Conservation (phyloP, 352 stramenopile species). For the Peronosclerospora sorghi region DNA sequence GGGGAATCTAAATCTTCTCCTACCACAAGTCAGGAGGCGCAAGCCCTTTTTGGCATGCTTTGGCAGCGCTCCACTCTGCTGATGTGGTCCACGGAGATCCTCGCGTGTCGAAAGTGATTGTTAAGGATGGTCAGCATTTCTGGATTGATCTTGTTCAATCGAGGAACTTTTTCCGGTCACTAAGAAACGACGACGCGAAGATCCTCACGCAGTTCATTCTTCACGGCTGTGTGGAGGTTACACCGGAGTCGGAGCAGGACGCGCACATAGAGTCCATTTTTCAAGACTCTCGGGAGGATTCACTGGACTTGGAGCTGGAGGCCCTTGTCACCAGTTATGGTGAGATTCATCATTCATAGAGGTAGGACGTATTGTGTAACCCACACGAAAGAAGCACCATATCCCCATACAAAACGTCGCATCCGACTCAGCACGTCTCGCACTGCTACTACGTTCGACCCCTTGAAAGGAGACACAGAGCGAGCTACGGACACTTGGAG, state of each 20-base stretch:
- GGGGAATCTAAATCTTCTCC: slow-evolving; percentile 18
- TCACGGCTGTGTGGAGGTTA: no score
- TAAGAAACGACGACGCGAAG: slow-evolving; percentile 17
- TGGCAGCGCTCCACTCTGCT: slow-evolving; percentile 16
- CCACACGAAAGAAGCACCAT: no score
- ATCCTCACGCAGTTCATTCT: slow-evolving; percentile 22
- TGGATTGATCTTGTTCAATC: no score
- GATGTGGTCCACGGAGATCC: slow-evolving; percentile 20
- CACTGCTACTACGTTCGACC: no score
- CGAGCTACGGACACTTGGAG: no score
- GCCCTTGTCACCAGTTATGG: slow-evolving; percentile 12
- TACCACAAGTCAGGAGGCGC: slow-evolving; percentile 17
- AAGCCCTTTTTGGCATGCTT: slow-evolving; percentile 15
- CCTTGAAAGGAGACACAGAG: no score
- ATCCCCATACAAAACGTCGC: no score
- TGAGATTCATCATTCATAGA: no score
- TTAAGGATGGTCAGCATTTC: slow-evolving; percentile 12
- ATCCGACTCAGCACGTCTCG: no score
- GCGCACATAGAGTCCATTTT: no score
- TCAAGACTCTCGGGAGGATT: slow-evolving; percentile 1
- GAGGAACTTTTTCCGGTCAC: slow-evolving; percentile 17
- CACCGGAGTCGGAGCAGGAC: no score
- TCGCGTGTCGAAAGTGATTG: slow-evolving; percentile 25
- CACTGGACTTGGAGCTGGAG: slow-evolving; percentile 3
- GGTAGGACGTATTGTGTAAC: no score